Evolutionary conservation across 768 basidiomycete species (phyloP).

Genomic region (Phlebiopsis gigantea): DNA sequence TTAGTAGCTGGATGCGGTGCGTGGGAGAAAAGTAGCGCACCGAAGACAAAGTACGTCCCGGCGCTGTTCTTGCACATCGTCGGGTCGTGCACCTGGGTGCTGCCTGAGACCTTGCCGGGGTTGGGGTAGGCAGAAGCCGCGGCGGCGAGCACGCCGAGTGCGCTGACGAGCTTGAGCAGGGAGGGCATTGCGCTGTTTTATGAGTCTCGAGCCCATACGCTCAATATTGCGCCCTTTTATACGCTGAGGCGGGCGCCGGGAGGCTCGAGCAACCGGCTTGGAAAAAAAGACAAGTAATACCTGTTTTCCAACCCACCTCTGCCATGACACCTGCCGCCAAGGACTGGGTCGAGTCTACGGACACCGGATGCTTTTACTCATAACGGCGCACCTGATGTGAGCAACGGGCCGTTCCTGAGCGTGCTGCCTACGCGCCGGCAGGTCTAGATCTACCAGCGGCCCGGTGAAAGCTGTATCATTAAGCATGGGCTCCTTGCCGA

Average conservation of each 20-base stretch:
- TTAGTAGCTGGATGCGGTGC: not conserved
- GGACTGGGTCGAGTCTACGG: too few species aligned
- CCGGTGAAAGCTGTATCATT: too few species aligned
- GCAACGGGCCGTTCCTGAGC: not conserved
- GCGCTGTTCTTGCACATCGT: slow-evolving; percentile 37
- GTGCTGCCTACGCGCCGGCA: too few species aligned
- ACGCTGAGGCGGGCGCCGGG: not conserved
- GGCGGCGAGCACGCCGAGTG: not conserved
- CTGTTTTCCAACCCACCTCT: not conserved
- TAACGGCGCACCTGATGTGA: not conserved
- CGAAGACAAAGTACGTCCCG: slow-evolving; percentile 45
- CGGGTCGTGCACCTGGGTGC: slow-evolving; percentile 10
- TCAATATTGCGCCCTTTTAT: not conserved
- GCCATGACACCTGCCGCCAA: not conserved
- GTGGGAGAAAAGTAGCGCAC: slow-evolving; percentile 17
- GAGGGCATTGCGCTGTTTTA: too few species aligned
- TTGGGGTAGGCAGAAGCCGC: not conserved
- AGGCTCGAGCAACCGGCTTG: too few species aligned
- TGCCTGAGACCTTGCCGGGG: slow-evolving; percentile 6
- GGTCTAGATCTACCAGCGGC: too few species aligned
- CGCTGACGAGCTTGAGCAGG: not conserved
- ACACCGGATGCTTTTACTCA: not conserved
- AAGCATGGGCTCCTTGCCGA: too few species aligned
- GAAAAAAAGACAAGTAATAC: not conserved
- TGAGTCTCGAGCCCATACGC: too few species aligned